Evolutionary conservation across 768 basidiomycete species (phyloP).

Genomic region (Pseudohyphozyma bogoriensis): DNA sequence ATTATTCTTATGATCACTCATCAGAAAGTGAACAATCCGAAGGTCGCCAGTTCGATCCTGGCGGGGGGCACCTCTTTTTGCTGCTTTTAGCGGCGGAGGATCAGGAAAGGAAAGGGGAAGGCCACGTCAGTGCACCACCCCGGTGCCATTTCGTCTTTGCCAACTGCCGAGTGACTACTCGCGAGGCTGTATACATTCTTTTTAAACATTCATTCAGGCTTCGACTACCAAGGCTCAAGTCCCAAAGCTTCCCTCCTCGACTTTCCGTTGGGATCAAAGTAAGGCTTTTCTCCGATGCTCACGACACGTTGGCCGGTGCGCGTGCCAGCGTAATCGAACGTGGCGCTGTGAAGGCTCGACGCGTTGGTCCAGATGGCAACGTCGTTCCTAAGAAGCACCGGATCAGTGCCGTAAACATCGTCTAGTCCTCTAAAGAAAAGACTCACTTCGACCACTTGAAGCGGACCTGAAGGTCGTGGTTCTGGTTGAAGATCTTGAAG

Average conservation of each 20-base stretch:
- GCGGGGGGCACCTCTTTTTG: too few relatives aligned
- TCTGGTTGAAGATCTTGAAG: slow-evolving; percentile 29
- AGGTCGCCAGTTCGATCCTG: too few relatives aligned
- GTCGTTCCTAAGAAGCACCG: slow-evolving; percentile 8
- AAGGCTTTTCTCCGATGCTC: slow-evolving; percentile 48
- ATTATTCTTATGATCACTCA: too few relatives aligned
- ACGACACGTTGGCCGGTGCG: slow-evolving; percentile 49
- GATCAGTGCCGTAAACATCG: background rate
- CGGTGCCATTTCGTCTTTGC: too few relatives aligned
- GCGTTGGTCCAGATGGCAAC: slow-evolving; percentile 40
- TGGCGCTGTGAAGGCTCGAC: slow-evolving; percentile 37
- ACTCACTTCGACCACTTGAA: slow-evolving; percentile 38
- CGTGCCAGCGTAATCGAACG: slow-evolving; percentile 40
- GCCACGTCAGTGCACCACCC: too few relatives aligned
- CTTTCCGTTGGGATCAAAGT: slow-evolving; percentile 43
- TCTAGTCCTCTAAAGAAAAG: background rate
- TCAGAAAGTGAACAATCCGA: too few relatives aligned
- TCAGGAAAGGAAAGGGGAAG: too few relatives aligned
- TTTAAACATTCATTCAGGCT: too few relatives aligned
- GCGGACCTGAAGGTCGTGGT: slow-evolving; percentile 39
- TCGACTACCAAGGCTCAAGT: too few relatives aligned
- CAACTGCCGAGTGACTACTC: too few relatives aligned
- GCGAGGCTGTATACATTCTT: too few relatives aligned
- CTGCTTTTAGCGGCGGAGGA: too few relatives aligned
- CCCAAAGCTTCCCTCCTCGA: slow-evolving; percentile 37